Evolutionary conservation across 1,139 yeast species (phyloP), one percentile per base, ranked within the genome.

Genomic region (Pichia sp.): DNA sequence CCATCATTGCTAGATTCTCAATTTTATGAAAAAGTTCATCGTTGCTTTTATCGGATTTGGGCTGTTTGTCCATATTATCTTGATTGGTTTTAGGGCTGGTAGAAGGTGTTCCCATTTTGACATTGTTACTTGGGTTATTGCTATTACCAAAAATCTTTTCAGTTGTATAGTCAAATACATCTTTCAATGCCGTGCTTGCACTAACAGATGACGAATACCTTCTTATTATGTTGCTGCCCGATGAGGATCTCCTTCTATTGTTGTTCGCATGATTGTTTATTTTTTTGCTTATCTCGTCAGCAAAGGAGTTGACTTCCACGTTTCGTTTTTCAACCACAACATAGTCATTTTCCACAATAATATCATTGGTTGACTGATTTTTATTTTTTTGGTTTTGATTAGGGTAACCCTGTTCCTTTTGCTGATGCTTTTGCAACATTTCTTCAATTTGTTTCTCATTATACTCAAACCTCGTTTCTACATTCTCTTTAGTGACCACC

Each of bases 301-400:
- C 97, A 46, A 92, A 70, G 1, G 95, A 94, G 65, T 92, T 92
- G 9, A 92, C 95, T 62, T 92, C 97, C 4, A 92, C 97, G 0
- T 94, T 87, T 44, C 95, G 75, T 62, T 88, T 90, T 61, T 92
- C 97, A 29, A 92, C 92, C 36, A 92, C 95, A 39, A 92, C 97
- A 56, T 92, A 92, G 57, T 88, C 97, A 52, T 78, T 79, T 54
- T 85, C 95, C 46, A 48, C 50, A 33, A 48, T 23, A 1, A 48
- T 26, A 29, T 45, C 46, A 16, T 16, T 16, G 23, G 23, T 16
- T 16, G 27, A 6, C 9, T 29, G 29, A 16, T 5, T 33, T 16
- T 16, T 33, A n/a, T 23, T 34, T 39, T 29, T 38, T 29, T 2
- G 23, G 11, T 37, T 28, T 10, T 27, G 9, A 27, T 11, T 28